A percentile compares a stretch with the other conserved stretches of the same genome.
Evolutionary conservation across 179 eudicot genomes (phyloP).

Genomic region (Spinacia oleracea): DNA sequence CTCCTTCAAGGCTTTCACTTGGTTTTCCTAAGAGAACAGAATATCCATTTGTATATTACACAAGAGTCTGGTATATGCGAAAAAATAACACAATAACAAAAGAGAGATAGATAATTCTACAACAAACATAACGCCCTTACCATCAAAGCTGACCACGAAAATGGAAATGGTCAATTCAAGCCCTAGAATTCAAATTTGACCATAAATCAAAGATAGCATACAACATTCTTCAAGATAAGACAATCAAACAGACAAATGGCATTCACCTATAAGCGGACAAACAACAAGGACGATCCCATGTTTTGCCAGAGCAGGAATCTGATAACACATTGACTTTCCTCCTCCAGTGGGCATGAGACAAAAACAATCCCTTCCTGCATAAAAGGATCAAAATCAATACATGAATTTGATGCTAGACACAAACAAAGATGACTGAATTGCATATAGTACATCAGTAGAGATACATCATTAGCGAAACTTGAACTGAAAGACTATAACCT

Average conservation of each 20-base stretch:
- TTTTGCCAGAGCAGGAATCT: slow-evolving; percentile 83
- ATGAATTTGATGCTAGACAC: not conserved
- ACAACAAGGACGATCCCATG: slow-evolving; percentile 91
- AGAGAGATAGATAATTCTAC: not conserved
- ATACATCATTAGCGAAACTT: not conserved
- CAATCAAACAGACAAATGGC: slow-evolving; percentile 35
- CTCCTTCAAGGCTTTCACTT: slow-evolving; percentile 76
- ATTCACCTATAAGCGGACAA: slow-evolving; percentile 88
- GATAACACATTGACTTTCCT: slow-evolving; percentile 94
- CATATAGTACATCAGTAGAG: not conserved
- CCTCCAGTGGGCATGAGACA: slow-evolving; percentile 99
- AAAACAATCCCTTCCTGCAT: slow-evolving; percentile 89
- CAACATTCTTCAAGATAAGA: slow-evolving; percentile 18
- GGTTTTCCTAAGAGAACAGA: slow-evolving; percentile 66
- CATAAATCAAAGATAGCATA: slow-evolving; percentile 44
- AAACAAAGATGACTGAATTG: not conserved
- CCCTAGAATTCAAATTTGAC: slow-evolving; percentile 46
- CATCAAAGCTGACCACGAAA: slow-evolving; percentile 38
- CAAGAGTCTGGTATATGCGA: slow-evolving; percentile 2
- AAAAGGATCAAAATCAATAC: slow-evolving; percentile 8
- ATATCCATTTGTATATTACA: not conserved
- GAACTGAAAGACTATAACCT: slow-evolving; percentile 40
- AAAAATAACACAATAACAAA: not conserved
- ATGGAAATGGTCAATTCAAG: slow-evolving; percentile 26
- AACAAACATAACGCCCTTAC: slow-evolving; percentile 23